Conservation (phyloP, 768 basidiomycete genomes). For the Lentinula detonsa region DNA sequence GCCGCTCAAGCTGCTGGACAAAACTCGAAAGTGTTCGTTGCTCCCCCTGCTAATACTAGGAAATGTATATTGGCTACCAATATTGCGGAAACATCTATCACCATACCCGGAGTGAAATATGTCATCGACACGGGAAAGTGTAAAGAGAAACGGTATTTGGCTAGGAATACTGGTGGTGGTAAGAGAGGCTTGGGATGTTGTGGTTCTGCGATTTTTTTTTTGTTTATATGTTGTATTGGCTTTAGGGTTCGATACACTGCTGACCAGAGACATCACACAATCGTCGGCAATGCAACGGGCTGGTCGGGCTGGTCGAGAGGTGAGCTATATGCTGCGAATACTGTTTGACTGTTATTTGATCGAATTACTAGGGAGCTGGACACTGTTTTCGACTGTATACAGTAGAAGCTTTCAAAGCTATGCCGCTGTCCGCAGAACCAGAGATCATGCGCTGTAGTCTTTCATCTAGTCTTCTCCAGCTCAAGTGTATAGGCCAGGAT, state of each 20-base stretch:
- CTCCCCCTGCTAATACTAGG: conserved; percentile 60
- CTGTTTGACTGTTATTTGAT: neutral
- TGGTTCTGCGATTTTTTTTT: neutral
- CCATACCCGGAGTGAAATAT: conserved; percentile 92
- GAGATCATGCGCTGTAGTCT: conserved; percentile 90
- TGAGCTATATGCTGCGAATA: conserved; percentile 19
- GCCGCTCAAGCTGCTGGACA: conserved; percentile 75
- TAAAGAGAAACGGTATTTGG: conserved; percentile 88
- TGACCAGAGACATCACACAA: conserved; percentile 79
- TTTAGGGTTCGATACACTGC: conserved; percentile 81
- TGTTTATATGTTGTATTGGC: neutral
- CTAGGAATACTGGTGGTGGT: conserved; percentile 66
- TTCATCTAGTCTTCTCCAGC: conserved; percentile 75
- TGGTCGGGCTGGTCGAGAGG: conserved; percentile 95
- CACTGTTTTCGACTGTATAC: conserved; percentile 92
- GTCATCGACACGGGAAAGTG: conserved; percentile 96
- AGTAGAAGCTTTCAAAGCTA: conserved; percentile 63
- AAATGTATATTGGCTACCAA: conserved; percentile 97
- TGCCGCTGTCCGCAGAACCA: conserved; percentile 68
- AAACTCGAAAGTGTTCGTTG: conserved; percentile 73
- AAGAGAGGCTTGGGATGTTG: conserved; percentile 3
- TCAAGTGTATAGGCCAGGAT: conserved; percentile 80
- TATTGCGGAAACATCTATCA: conserved; percentile 97
- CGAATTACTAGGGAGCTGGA: conserved; percentile 55
- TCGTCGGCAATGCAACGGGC: conserved; percentile 92